A percentile compares a stretch with the other conserved stretches of the same genome.
Conservation (phyloP, 352 stramenopile genomes). For the Phytophthora pisi region DNA sequence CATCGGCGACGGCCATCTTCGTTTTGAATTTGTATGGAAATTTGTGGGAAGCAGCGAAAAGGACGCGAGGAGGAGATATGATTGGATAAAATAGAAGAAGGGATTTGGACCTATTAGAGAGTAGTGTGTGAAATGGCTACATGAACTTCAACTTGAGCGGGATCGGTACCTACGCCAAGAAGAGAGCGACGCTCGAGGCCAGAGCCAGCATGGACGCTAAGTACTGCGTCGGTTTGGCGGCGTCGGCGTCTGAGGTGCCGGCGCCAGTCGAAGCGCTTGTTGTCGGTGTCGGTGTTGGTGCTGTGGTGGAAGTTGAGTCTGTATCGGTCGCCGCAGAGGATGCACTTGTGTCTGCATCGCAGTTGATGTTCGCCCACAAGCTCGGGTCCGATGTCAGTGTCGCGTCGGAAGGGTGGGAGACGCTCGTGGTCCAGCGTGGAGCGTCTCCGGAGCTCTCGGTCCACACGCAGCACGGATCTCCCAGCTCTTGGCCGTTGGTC, state of each 20-base stretch:
- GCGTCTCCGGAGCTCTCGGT: background rate
- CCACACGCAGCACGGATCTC: constrained; percentile 1
- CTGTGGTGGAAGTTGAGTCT: background rate
- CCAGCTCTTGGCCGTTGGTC: constrained; percentile 2
- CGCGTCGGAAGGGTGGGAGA: background rate
- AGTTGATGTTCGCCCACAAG: constrained; percentile 3
- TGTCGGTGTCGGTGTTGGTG: background rate
- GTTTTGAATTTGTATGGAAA: constrained; percentile 9
- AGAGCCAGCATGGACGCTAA: background rate
- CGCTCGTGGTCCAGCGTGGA: background rate
- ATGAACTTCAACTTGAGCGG: constrained; percentile 3
- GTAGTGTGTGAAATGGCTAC: constrained; percentile 5
- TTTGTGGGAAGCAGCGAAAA: constrained; percentile 9
- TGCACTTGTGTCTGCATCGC: background rate
- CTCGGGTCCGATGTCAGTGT: background rate
- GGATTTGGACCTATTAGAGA: constrained; percentile 6
- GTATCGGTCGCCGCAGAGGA: background rate
- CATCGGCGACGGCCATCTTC: constrained; percentile 10
- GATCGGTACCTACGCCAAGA: background rate
- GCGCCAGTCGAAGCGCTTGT: background rate
- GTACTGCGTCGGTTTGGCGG: background rate
- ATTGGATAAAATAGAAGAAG: background rate
- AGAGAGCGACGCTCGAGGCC: background rate
- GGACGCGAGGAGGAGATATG: constrained; percentile 10
- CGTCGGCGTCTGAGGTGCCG: background rate